Evolutionary conservation across 352 stramenopile species (phyloP).

Genomic region (Globisporangium canariense): DNA sequence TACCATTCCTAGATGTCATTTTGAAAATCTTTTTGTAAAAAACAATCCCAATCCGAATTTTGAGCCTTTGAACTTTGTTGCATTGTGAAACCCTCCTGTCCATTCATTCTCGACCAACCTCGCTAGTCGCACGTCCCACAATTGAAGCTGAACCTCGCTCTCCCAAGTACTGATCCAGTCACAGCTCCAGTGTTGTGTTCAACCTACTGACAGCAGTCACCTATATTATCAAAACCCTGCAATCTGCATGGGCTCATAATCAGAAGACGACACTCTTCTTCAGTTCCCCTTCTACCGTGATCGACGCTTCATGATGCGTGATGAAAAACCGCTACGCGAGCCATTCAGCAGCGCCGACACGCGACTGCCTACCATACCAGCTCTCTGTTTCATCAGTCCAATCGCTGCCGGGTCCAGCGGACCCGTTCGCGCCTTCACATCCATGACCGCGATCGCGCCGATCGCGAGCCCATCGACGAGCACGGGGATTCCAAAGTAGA

Average conservation of each 20-base stretch:
- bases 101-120: background rate
- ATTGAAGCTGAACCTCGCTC: background rate
- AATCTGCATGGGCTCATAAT: background rate
- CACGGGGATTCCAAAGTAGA: slow-evolving; percentile 23
- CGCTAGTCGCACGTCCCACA: background rate
- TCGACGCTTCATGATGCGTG: slow-evolving; percentile 8
- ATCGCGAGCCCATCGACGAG: slow-evolving; percentile 16
- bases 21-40: background rate
- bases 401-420: background rate
- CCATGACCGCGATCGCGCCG: slow-evolving; percentile 21
- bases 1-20: background rate
- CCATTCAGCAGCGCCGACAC: slow-evolving; percentile 2
- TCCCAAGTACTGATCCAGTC: no score
- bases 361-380: slow-evolving; percentile 9
- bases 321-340: background rate
- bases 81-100: background rate
- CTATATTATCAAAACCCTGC: background rate
- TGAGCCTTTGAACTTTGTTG: background rate
- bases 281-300: background rate
- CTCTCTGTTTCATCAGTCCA: slow-evolving; percentile 8
- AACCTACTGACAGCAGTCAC: background rate
- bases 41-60: background rate
- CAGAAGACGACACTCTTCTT: background rate
- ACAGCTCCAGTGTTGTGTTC: no score
- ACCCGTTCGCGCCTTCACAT: slow-evolving; percentile 8